Conservation (phyloP, 257 asterid genomes). For the Solanum ossicruentum region DNA sequence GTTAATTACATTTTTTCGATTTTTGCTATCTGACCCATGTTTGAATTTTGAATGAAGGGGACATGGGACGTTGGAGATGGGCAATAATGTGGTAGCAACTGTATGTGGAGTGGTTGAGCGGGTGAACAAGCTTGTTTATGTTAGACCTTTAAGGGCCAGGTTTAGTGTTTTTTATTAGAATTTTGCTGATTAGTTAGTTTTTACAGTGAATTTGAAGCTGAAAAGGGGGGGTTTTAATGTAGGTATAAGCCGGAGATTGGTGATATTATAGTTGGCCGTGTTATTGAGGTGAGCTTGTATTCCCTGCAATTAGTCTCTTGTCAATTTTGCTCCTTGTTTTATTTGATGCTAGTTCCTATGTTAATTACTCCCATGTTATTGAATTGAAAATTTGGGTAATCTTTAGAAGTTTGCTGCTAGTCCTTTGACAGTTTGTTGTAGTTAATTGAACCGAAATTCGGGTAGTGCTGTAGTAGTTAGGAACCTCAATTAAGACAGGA, state of each 20-base stretch:
- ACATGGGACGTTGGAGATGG: conserved; percentile 78
- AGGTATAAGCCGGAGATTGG: conserved; percentile 97
- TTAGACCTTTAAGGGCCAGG: conserved; percentile 77
- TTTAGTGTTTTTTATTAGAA: neutral
- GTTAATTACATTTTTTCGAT: neutral
- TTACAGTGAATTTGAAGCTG: neutral
- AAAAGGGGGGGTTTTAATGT: neutral
- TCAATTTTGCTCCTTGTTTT: neutral
- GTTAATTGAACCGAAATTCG: neutral
- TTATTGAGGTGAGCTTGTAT: conserved; percentile 49
- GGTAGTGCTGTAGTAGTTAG: neutral
- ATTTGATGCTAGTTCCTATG: neutral
- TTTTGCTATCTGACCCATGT: neutral
- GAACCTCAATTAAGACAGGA: neutral
- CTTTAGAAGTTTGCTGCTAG: neutral
- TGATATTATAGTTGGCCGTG: conserved; percentile 89
- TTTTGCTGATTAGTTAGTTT: neutral
- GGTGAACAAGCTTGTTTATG: conserved; percentile 80
- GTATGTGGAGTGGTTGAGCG: conserved; percentile 94
- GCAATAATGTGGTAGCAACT: conserved; percentile 61
- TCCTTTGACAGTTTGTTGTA: neutral
- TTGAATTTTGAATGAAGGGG: conserved; percentile 47
- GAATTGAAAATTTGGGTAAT: neutral
- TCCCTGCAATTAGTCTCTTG: neutral
- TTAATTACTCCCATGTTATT: neutral